Evolutionary conservation across 148 eudicot species (phyloP).

Genomic region (Vaccinium myrtillus): DNA sequence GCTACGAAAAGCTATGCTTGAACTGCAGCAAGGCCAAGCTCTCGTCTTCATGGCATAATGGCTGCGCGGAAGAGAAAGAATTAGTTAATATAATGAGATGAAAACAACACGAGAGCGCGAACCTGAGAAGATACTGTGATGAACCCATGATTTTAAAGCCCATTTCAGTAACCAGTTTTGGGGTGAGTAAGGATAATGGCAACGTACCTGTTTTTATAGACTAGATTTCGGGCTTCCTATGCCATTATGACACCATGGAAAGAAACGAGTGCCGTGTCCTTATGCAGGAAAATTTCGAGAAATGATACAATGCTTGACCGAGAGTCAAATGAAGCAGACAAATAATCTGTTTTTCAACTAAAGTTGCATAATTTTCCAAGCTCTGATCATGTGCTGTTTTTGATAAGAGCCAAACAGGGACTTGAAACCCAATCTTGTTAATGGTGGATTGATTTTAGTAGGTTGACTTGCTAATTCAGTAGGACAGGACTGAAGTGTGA

Average conservation of each 20-base stretch:
- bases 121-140: neutral
- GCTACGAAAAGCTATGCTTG: constrained; percentile 7
- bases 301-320: neutral
- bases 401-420: too few relatives aligned
- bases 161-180: neutral
- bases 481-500: too few relatives aligned
- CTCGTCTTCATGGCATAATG: constrained; percentile 22
- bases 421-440: too few relatives aligned
- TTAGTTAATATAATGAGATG: neutral
- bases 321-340: neutral
- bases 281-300: neutral
- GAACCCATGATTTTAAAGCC: neutral
- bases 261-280: neutral
- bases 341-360: neutral
- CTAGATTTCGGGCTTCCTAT: neutral
- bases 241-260: neutral
- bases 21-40: constrained; percentile 18
- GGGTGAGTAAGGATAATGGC: neutral
- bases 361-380: neutral
- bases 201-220: neutral
- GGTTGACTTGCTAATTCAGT: too few relatives aligned
- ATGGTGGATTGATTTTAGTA: too few relatives aligned
- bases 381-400: neutral
- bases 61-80: neutral
- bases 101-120: neutral